Conservation (phyloP, 2,329 filamentous ascomycete genomes). For the Arthrobotrys sphaeroides region DNA sequence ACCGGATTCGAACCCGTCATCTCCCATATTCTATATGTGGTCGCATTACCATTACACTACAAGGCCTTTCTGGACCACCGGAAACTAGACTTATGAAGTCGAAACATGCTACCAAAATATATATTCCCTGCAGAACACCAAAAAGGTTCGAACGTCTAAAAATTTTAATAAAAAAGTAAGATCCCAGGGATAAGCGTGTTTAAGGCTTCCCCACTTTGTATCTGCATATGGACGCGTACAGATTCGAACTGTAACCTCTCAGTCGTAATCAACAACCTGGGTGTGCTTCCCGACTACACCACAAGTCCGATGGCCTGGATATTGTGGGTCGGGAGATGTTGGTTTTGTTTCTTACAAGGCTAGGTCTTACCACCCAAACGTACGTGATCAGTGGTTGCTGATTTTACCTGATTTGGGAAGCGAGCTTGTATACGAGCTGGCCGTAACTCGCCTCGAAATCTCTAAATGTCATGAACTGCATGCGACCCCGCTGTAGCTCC, state of each 20-base stretch:
- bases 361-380: too few species aligned
- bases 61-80: not conserved
- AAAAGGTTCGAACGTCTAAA: too few species aligned
- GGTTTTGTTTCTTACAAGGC: not conserved
- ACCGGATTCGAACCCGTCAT: constrained; percentile 40
- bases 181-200: too few species aligned
- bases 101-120: not conserved
- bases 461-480: too few species aligned
- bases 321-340: not conserved
- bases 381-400: too few species aligned
- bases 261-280: not conserved
- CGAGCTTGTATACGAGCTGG: too few species aligned
- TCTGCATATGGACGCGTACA: constrained; percentile 1
- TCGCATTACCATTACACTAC: constrained; percentile 39
- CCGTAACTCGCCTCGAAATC: too few species aligned
- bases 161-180: not conserved
- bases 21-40: constrained; percentile 36
- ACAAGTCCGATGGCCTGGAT: not conserved
- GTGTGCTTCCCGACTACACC: not conserved
- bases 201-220: too few species aligned
- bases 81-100: not conserved
- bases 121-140: too few species aligned
- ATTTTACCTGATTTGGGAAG: too few species aligned
- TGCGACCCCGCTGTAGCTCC: too few species aligned
- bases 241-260: constrained; percentile 21